Base-by-base conservation (phyloP, 345 rosid genomes). In the Cardamine chenopodiifolia region DNA sequence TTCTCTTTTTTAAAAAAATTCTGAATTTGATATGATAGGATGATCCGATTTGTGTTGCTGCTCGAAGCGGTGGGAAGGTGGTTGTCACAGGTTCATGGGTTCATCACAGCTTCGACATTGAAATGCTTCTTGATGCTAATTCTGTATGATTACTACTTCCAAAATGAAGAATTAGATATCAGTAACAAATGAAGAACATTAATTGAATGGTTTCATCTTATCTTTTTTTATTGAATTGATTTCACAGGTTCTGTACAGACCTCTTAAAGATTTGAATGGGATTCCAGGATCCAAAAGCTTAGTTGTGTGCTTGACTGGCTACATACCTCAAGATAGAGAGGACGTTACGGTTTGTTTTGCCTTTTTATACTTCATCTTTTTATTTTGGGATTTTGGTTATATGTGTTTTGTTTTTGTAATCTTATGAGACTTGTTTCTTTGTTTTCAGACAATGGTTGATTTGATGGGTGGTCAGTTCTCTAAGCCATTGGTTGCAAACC, bases 391-490 rank as follows among this genome's bases (percentile, higher is more conserved):
- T 5, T 66, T 59, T 72, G 18, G 18, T 34, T 68, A 2, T 17
- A 17, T 50, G 4, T 5, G 9, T 14, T 53, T 42, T 52, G 3
- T 50, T 47, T 9, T 40, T 23, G 23, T 12, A 14, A 3, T 28
- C 2, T 54, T 28, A 22, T 48, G 63, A 3, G 62, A 49, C 11
- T 37, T 70, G 47, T 71, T 66, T 53, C 25, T 25, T 42, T 0
- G 14, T 77, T 66, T 53, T 32, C 84, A 96, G 99, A 80, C 87
- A 18, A 92, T 96, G 99, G 99, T 92, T 71, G 67, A 81, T 62
- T 75, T 96, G 84, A 92, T 96, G 96, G 98, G 99, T 34, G 96
- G 90, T 15, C 86, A 85, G 37, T 92, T 92, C 85, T 92, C 93
- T 6, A 96, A 92, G 82, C 97, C 98, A 0, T 71, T 96, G 80